Evolutionary conservation across 1,284 basidiomycete species (phyloP).

Genomic region (Microbotryum violaceum): DNA sequence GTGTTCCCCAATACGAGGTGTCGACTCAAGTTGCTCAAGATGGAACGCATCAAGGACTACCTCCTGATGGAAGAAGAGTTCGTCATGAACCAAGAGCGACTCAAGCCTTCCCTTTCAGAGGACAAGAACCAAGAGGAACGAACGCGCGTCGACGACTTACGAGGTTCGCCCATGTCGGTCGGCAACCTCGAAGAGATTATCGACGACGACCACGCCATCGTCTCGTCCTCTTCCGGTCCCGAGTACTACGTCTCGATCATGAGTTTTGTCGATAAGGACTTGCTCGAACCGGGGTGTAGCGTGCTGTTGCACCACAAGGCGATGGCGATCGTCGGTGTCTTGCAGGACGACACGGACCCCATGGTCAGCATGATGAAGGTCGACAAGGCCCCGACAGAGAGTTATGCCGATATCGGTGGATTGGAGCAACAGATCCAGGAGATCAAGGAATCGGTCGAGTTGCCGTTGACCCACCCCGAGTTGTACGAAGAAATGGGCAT

Average conservation of each 20-base stretch:
- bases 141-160: conserved; percentile 85
- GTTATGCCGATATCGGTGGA: conserved; percentile 90
- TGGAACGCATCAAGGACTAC: conserved; percentile 97
- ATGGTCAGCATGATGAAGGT: conserved; percentile 94
- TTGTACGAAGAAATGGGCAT: conserved; percentile 99
- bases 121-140: conserved; percentile 95
- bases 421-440: conserved; percentile 96
- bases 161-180: conserved; percentile 93
- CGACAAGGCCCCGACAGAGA: conserved; percentile 97
- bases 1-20: conserved; percentile 94
- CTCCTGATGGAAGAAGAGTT: conserved; percentile 87
- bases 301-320: conserved; percentile 96
- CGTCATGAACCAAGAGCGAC: conserved; percentile 85
- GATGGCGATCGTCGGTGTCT: conserved; percentile 87
- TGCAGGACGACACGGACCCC: conserved; percentile 94
- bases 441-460: conserved; percentile 99
- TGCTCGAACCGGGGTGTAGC: conserved; percentile 91
- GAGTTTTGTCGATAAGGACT: conserved; percentile 98
- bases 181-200: conserved; percentile 98
- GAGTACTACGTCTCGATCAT: conserved; percentile 98
- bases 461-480: conserved; percentile 96
- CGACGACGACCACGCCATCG: conserved; percentile 99
- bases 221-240: conserved; percentile 88
- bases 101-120: conserved; percentile 75
- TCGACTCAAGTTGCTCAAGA: conserved; percentile 89